phyloP scores from a whole-genome alignment of 495 filamentous ascomycete genomes.

The Trichoderma orchidacearum region DNA sequence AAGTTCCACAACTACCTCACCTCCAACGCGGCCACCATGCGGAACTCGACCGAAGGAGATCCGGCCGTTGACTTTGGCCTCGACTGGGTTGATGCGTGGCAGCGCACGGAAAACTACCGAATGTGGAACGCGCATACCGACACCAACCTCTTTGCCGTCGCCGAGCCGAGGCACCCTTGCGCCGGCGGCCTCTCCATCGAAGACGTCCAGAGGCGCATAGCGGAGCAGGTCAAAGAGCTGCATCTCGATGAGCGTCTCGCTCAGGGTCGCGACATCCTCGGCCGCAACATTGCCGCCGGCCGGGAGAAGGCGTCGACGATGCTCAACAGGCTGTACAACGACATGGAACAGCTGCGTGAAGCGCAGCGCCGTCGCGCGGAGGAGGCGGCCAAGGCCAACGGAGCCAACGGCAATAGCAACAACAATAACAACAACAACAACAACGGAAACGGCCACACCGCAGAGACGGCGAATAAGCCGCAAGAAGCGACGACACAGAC shows the following conservation, averaged over 20 bases:
- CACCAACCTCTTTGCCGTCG: conserved; percentile 82
- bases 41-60: conserved; percentile 62
- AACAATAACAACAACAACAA: conserved; percentile 1
- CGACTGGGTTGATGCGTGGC: conserved; percentile 72
- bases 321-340: conserved; percentile 76
- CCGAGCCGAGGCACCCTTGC: conserved; percentile 83
- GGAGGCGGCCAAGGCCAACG: conserved; percentile 25
- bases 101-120: conserved; percentile 73
- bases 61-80: conserved; percentile 66
- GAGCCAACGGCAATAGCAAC: background rate
- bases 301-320: conserved; percentile 71
- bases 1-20: conserved; percentile 78
- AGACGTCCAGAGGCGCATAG: conserved; percentile 79
- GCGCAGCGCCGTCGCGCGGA: conserved; percentile 58
- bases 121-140: conserved; percentile 65
- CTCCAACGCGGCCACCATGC: conserved; percentile 44
- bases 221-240: conserved; percentile 77
- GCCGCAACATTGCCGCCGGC: conserved; percentile 67
- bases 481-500: conserved; percentile 24
- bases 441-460: conserved; percentile 11
- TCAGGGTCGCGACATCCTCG: conserved; percentile 61
- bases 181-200: conserved; percentile 92
- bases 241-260: conserved; percentile 79
- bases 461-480: conserved; percentile 3
- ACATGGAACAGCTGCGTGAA: conserved; percentile 78